A percentile compares a stretch with the other conserved stretches of the same genome.
Evolutionary conservation across 345 rosid genomes (phyloP).

Genomic region (Rhodomyrtus tomentosa): DNA sequence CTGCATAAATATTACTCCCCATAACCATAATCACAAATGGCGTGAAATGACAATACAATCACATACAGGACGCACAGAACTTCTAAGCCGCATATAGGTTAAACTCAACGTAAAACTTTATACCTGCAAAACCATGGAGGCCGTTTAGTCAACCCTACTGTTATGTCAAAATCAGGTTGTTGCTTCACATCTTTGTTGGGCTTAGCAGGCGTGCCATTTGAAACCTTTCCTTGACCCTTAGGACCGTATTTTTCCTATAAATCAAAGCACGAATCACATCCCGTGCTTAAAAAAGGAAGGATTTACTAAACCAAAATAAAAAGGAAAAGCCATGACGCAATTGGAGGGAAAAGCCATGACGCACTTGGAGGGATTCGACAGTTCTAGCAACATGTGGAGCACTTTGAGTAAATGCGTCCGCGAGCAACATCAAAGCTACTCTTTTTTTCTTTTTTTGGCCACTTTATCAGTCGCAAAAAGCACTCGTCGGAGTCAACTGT

Average conservation of each 20-base stretch:
- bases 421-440: neutral
- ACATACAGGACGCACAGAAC: neutral
- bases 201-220: slow-evolving; percentile 52
- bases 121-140: slow-evolving; percentile 99
- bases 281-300: neutral
- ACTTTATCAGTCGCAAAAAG: neutral
- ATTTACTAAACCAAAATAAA: neutral
- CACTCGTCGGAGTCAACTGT: neutral
- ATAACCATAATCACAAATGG: neutral
- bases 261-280: neutral
- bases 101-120: neutral
- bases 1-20: neutral
- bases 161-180: slow-evolving; percentile 55
- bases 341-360: neutral
- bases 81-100: neutral
- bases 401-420: neutral
- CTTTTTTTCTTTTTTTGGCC: fast-evolving
- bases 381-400: neutral
- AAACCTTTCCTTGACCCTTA: slow-evolving; percentile 46
- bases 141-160: slow-evolving; percentile 62
- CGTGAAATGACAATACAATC: neutral
- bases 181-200: slow-evolving; percentile 41
- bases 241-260: slow-evolving; percentile 93
- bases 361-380: neutral
- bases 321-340: neutral